Evolutionary conservation across 2,329 filamentous ascomycete genomes (phyloP).

Genomic region (Botrytis deweyae): DNA sequence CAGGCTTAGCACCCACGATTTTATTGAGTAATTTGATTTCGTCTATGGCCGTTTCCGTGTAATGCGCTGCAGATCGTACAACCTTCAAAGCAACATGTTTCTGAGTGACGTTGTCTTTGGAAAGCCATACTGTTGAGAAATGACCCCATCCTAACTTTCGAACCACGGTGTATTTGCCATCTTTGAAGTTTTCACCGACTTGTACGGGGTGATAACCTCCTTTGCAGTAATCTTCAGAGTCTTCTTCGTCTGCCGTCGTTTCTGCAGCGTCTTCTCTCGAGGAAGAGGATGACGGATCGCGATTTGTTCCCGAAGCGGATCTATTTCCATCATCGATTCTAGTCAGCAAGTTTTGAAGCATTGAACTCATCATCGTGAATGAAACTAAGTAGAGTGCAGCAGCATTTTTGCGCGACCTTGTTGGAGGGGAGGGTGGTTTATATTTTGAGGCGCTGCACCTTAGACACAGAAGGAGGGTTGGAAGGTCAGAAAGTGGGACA

Average conservation of each 20-base stretch:
- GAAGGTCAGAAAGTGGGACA: conserved; percentile 23
- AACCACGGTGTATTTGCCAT: conserved; percentile 93
- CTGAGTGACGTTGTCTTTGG: conserved; percentile 77
- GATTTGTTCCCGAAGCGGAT: conserved; percentile 36
- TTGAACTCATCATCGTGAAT: conserved; percentile 34
- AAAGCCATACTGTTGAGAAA: conserved; percentile 94
- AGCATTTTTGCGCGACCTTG: conserved; percentile 21
- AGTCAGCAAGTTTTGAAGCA: conserved; percentile 36
- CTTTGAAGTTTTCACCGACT: conserved; percentile 95
- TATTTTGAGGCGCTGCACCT: conserved; percentile 30
- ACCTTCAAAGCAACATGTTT: conserved; percentile 98
- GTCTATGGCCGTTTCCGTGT: conserved; percentile 97
- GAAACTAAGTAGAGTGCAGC: conserved; percentile 14
- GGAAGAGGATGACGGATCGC: conserved; percentile 60
- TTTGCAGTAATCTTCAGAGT: conserved; percentile 99
- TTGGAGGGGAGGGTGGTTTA: conserved; percentile 13
- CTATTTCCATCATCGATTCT: conserved; percentile 36
- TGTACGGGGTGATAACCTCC: conserved; percentile 95
- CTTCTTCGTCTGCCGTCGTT: conserved; percentile 95
- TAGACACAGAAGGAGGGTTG: conserved; percentile 19
- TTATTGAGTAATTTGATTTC: conserved; percentile 98
- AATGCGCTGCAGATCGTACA: conserved; percentile 94
- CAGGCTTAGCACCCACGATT: conserved; percentile 91
- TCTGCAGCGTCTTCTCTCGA: conserved; percentile 82
- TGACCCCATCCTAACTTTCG: conserved; percentile 98